phyloP scores from a whole-genome alignment of 805 yeast genomes.

The Candida ascalaphidarum region DNA sequence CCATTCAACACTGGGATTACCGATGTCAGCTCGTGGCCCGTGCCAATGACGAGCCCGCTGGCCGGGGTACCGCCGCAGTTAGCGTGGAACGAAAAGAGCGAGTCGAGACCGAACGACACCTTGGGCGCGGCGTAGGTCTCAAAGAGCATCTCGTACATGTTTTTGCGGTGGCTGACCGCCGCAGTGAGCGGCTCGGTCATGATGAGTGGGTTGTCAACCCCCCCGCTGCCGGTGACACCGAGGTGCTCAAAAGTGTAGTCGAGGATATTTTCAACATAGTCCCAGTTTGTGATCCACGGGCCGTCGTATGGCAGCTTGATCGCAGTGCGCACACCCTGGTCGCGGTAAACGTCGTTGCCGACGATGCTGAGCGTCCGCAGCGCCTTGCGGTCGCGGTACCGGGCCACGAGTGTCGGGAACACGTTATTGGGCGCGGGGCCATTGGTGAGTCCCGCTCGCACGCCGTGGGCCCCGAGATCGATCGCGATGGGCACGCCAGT shows the following conservation, averaged over 20 bases:
- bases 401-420: constrained; percentile 63
- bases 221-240: constrained; percentile 46
- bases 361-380: constrained; percentile 55
- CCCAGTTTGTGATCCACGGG: constrained; percentile 86
- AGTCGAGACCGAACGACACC: constrained; percentile 75
- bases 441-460: constrained; percentile 53
- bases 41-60: constrained; percentile 67
- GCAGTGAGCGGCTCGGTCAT: constrained; percentile 73
- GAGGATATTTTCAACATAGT: constrained; percentile 67
- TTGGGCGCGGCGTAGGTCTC: constrained; percentile 75
- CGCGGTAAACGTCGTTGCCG: constrained; percentile 77
- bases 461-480: constrained; percentile 67
- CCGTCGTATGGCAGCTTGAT: constrained; percentile 84
- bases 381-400: constrained; percentile 72
- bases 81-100: constrained; percentile 66
- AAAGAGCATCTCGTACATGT: constrained; percentile 74
- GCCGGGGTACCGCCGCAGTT: constrained; percentile 33
- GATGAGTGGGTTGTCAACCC: constrained; percentile 70
- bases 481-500: constrained; percentile 71
- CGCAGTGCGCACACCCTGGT: constrained; percentile 57
- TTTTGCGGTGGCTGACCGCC: constrained; percentile 60
- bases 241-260: constrained; percentile 80
- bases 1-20: constrained; percentile 77
- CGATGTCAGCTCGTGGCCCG: constrained; percentile 78
- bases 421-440: constrained; percentile 42